A percentile compares a stretch with the other conserved stretches of the same genome.
Conservation (phyloP, 768 basidiomycete species). For the Boletus rubescentipes region DNA sequence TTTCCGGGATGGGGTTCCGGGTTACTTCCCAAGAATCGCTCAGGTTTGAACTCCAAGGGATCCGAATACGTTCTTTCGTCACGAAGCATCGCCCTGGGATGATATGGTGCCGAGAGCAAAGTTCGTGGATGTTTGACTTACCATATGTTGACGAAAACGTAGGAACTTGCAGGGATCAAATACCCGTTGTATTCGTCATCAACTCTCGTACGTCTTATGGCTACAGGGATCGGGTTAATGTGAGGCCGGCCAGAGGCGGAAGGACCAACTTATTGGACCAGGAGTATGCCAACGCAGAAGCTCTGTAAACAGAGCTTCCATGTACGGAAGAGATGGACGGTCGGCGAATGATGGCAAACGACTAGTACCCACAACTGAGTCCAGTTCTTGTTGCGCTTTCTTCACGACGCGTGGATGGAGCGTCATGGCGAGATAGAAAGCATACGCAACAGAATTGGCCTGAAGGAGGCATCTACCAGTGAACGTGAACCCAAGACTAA, state of each 20-base stretch:
- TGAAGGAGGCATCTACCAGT: background rate
- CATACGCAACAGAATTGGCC: slow-evolving; percentile 15
- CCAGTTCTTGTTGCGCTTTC: slow-evolving; percentile 30
- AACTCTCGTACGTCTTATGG: slow-evolving; percentile 5
- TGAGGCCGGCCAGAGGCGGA: too few species aligned
- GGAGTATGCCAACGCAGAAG: slow-evolving; percentile 23
- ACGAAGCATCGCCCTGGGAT: slow-evolving; percentile 16
- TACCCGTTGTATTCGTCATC: slow-evolving; percentile 24
- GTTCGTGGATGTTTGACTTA: background rate
- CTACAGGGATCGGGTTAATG: background rate
- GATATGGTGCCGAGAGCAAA: background rate
- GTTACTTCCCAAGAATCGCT: slow-evolving; percentile 23
- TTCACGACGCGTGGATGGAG: slow-evolving; percentile 26
- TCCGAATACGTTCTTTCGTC: slow-evolving; percentile 17
- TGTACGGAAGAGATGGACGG: slow-evolving; percentile 26
- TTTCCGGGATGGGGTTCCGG: slow-evolving; percentile 17
- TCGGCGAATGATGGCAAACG: slow-evolving; percentile 27
- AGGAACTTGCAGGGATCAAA: slow-evolving; percentile 21
- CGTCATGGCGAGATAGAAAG: slow-evolving; percentile 29
- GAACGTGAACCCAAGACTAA: background rate
- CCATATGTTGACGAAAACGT: slow-evolving; percentile 22
- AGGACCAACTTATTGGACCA: slow-evolving; percentile 7
- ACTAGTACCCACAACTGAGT: slow-evolving; percentile 24
- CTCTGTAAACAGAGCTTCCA: slow-evolving; percentile 29
- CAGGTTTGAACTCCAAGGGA: slow-evolving; percentile 23